Evolutionary conservation across 495 filamentous ascomycete species (phyloP).

Genomic region (Hypoxylon perforatum): DNA sequence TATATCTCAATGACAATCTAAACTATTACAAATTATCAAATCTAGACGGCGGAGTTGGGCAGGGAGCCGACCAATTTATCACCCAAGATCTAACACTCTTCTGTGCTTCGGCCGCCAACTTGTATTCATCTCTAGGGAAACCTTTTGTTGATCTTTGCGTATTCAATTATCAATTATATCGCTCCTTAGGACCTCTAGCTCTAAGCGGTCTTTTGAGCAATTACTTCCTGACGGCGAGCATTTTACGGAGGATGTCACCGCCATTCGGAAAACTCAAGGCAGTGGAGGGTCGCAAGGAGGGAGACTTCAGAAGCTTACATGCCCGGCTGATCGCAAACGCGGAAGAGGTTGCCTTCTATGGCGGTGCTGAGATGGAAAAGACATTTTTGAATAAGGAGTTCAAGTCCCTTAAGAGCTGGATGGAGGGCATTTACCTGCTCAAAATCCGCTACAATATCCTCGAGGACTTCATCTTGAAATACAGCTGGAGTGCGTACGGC

Average conservation of each 20-base stretch:
- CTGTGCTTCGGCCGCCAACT: conserved; percentile 88
- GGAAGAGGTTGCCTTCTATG: conserved; percentile 99
- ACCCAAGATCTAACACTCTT: conserved; percentile 97
- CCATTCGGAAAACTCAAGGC: conserved; percentile 97
- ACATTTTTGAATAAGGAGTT: conserved; percentile 89
- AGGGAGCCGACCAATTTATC: conserved; percentile 95
- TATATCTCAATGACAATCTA: conserved; percentile 92
- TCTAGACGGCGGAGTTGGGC: conserved; percentile 90
- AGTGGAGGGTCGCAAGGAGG: conserved; percentile 91
- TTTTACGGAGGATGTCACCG: conserved; percentile 86
- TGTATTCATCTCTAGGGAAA: conserved; percentile 97
- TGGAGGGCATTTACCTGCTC: conserved; percentile 95
- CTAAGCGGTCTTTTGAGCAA: conserved; percentile 86
- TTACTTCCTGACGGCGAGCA: conserved; percentile 90
- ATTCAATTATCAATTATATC: conserved; percentile 97
- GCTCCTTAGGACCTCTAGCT: conserved; percentile 89
- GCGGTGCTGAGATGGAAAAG: conserved; percentile 92
- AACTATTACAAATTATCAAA: conserved; percentile 97
- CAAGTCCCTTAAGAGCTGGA: conserved; percentile 88
- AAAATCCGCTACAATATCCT: conserved; percentile 99
- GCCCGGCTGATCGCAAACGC: conserved; percentile 94
- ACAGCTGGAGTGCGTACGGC: conserved; percentile 97
- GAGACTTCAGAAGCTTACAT: conserved; percentile 91
- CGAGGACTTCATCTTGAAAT: conserved; percentile 98
- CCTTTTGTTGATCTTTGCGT: conserved; percentile 94